Conservation (phyloP, 2,329 filamentous ascomycete species). For the Diaporthe citriasiana region DNA sequence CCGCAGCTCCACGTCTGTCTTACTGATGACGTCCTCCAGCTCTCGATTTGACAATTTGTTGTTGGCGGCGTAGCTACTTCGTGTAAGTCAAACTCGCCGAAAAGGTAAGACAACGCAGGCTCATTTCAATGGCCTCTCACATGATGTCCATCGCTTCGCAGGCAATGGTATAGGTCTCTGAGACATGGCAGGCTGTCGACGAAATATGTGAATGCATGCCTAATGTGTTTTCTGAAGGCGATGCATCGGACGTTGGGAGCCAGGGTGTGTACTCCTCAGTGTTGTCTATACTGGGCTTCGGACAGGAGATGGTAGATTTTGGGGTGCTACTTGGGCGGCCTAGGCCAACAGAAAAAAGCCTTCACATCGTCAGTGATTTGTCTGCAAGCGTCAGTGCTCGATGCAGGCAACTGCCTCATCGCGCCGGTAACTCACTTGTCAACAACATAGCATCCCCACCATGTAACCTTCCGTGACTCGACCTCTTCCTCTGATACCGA, state of each 20-base stretch:
- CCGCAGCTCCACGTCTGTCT: slow-evolving; percentile 43
- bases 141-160: slow-evolving; percentile 45
- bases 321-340: slow-evolving; percentile 45
- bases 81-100: neutral
- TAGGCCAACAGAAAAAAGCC: slow-evolving; percentile 43
- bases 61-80: slow-evolving; percentile 10
- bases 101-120: too few relatives aligned
- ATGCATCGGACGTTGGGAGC: slow-evolving; percentile 36
- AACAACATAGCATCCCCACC: slow-evolving; percentile 47
- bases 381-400: neutral
- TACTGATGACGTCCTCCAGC: slow-evolving; percentile 43
- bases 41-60: slow-evolving; percentile 32
- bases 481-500: slow-evolving; percentile 42
- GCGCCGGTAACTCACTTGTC: slow-evolving; percentile 43
- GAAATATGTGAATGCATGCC: slow-evolving; percentile 42
- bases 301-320: slow-evolving; percentile 44
- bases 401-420: too few relatives aligned
- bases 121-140: slow-evolving; percentile 5
- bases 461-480: slow-evolving; percentile 45
- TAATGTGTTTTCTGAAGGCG: neutral
- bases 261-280: slow-evolving; percentile 44
- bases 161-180: slow-evolving; percentile 43
- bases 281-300: slow-evolving; percentile 41
- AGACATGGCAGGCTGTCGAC: slow-evolving; percentile 42
- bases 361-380: slow-evolving; percentile 1